A percentile compares a stretch with the other conserved stretches of the same genome.
These are phyloP conservation scores for Ustanciosporium gigantosporum DNA, from an alignment of 1,284 basidiomycete species.

Conservation along the genomic window DNA sequence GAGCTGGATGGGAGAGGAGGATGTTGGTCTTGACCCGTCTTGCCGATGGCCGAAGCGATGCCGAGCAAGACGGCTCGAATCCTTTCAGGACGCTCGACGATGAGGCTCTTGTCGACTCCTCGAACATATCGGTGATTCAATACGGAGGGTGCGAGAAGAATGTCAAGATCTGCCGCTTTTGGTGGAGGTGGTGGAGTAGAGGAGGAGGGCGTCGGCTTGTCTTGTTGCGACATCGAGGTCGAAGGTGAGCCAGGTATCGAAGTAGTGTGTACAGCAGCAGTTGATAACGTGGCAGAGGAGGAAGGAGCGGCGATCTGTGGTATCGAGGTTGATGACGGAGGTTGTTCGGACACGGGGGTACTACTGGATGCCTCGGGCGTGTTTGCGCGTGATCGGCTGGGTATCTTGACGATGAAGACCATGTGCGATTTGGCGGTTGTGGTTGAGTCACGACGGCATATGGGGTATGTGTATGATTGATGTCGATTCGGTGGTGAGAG, in stretches of 20 bases:
- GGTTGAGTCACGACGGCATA: too few relatives aligned
- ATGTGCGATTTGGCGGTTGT: too few relatives aligned
- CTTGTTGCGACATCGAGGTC: neutral
- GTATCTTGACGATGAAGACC: slow-evolving; percentile 57
- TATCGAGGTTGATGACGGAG: neutral
- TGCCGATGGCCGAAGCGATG: slow-evolving; percentile 40
- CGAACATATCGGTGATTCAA: slow-evolving; percentile 56
- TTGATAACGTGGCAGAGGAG: neutral
- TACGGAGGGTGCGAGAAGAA: slow-evolving; percentile 52
- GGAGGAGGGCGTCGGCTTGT: neutral
- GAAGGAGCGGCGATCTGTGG: neutral
- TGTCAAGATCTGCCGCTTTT: slow-evolving; percentile 26
- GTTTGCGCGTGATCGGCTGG: slow-evolving; percentile 33
- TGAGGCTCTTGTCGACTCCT: slow-evolving; percentile 49
- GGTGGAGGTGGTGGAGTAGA: too few relatives aligned
- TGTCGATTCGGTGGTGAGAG: too few relatives aligned
- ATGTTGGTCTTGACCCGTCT: slow-evolving; percentile 2
- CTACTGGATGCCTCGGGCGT: slow-evolving; percentile 25
- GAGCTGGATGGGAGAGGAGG: slow-evolving; percentile 7
- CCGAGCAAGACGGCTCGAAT: slow-evolving; percentile 55
- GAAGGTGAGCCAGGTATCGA: neutral
- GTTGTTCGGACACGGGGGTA: neutral
- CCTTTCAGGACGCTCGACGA: slow-evolving; percentile 58
- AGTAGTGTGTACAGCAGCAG: neutral
- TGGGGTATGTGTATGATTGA: too few relatives aligned